Evolutionary conservation across 2,329 filamentous ascomycete genomes (phyloP), one percentile per base, ranked within the genome.

Genomic region (Fusarium robinianum): DNA sequence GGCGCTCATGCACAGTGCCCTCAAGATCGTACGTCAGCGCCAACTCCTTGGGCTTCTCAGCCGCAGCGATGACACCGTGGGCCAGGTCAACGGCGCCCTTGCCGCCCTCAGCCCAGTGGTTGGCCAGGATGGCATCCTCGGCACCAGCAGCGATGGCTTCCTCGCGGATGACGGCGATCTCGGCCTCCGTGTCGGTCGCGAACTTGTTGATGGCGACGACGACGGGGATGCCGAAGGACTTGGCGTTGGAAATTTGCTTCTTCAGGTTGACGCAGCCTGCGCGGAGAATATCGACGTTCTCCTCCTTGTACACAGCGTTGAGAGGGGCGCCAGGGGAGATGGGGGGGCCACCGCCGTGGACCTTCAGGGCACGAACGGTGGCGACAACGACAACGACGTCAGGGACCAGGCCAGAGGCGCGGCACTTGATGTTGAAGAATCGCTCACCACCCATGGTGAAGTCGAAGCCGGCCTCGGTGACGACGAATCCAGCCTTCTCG

Each of bases 361-460:
- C 91, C 79, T 99, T 99, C 54, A 99, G 78, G 6, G 94, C 94
- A 58, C 94, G 87, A 31, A 99, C 88, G 3, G 94, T 99, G 16
- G 94, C 92, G 24, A 99, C 94, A 46, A 99, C 85, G 30, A 99
- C 90, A 6, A 96, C 91, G 2, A 90, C 89, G 63, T 99, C 94
- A 2, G 94, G 94, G 3, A 90, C 83, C 31, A 99, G 84, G 16
- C 92, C 92, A 5, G 92, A 96, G 8, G 90, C 88, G 49, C 94
- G 87, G 75, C 94, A 97, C 79, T 99, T 99, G 78, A 99, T 97
- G 77, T 99, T 97, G 83, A 99, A 97, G 80, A 99, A 99, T 38
- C 94, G 87, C 79, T 99, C 94, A 53, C 94, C 94, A 55, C 94
- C 94, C 94, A 99, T 99, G 62, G 94, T 97, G 74, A 99, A 99